phyloP scores from a whole-genome alignment of 129 eudicot genomes.

The Ambrosia artemisiifolia region DNA sequence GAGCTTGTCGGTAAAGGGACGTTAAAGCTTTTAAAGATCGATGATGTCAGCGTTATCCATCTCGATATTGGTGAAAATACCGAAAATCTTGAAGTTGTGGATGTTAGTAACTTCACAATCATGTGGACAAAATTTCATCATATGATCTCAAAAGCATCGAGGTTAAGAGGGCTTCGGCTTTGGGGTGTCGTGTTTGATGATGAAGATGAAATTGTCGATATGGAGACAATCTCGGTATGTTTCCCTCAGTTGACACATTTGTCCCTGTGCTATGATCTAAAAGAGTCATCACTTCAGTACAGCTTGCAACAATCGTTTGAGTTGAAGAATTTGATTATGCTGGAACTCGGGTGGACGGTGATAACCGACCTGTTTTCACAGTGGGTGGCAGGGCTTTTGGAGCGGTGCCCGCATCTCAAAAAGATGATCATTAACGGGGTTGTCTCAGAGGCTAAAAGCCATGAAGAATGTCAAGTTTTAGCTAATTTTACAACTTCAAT shows the following conservation, averaged over 20 bases:
- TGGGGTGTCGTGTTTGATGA: constrained; percentile 94
- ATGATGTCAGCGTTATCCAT: constrained; percentile 90
- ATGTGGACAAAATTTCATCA: constrained; percentile 84
- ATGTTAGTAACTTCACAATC: constrained; percentile 89
- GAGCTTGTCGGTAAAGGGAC: constrained; percentile 81
- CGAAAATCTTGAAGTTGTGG: constrained; percentile 89
- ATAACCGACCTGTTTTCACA: constrained; percentile 64
- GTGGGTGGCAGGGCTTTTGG: constrained; percentile 67
- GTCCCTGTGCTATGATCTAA: constrained; percentile 68
- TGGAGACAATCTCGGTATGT: constrained; percentile 68
- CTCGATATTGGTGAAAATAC: constrained; percentile 81
- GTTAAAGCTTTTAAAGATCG: constrained; percentile 62
- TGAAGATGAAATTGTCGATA: constrained; percentile 82
- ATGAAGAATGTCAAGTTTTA: constrained; percentile 71
- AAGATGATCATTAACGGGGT: constrained; percentile 72
- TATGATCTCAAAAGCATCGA: constrained; percentile 78
- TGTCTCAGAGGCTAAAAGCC: constrained; percentile 79
- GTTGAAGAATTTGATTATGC: constrained; percentile 60
- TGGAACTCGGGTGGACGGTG: constrained; percentile 83
- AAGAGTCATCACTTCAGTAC: constrained; percentile 61
- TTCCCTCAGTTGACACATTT: constrained; percentile 67
- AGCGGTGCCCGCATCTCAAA: constrained; percentile 63
- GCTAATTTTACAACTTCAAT: constrained; percentile 68
- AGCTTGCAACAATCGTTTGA: constrained; percentile 57
- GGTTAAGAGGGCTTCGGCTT: constrained; percentile 66